These are phyloP conservation scores for Podospora conica DNA, from an alignment of 495 filamentous ascomycete genomes.

Conservation along the genomic window DNA sequence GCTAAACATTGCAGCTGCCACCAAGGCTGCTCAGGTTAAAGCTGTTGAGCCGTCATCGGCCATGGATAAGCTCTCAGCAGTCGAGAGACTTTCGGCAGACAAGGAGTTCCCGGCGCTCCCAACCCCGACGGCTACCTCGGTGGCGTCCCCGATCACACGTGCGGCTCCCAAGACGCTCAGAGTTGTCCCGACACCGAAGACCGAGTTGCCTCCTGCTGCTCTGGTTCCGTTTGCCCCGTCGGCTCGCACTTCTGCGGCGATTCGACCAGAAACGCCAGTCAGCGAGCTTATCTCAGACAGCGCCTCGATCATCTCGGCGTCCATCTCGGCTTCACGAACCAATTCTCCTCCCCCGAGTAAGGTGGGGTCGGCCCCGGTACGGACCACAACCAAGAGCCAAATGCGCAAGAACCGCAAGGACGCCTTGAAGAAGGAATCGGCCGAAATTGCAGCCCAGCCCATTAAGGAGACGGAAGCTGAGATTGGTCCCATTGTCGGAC, in stretches of 20 bases:
- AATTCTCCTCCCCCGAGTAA: conserved; percentile 71
- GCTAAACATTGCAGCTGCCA: conserved; percentile 58
- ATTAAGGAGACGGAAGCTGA: conserved; percentile 59
- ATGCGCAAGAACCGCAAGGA: conserved; percentile 82
- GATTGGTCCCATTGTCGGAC: conserved; percentile 70
- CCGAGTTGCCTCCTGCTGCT: conserved; percentile 48
- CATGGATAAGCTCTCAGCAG: too few species aligned
- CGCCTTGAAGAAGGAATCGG: conserved; percentile 53
- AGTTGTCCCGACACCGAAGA: conserved; percentile 65
- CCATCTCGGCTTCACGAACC: conserved; percentile 65
- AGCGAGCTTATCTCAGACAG: conserved; percentile 74
- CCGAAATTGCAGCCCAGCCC: conserved; percentile 40
- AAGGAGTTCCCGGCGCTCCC: conserved; percentile 45
- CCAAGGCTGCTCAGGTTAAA: conserved; percentile 29
- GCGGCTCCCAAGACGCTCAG: conserved; percentile 54
- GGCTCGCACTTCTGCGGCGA: conserved; percentile 42
- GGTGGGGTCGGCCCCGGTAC: conserved; percentile 70
- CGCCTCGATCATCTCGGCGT: conserved; percentile 68
- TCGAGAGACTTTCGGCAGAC: conserved; percentile 31
- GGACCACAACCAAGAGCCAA: conserved; percentile 83
- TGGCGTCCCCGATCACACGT: conserved; percentile 41
- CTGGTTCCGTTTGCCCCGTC: conserved; percentile 21
- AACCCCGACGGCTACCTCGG: conserved; percentile 42
- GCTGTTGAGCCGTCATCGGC: conserved; percentile 21
- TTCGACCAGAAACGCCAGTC: conserved; percentile 70